Percentiles rank a stretch among this genome's conserved stretches.
These are phyloP conservation scores for Beauveria bassiana DNA, from an alignment of 2,329 filamentous ascomycete species.

Conservation along the genomic window DNA sequence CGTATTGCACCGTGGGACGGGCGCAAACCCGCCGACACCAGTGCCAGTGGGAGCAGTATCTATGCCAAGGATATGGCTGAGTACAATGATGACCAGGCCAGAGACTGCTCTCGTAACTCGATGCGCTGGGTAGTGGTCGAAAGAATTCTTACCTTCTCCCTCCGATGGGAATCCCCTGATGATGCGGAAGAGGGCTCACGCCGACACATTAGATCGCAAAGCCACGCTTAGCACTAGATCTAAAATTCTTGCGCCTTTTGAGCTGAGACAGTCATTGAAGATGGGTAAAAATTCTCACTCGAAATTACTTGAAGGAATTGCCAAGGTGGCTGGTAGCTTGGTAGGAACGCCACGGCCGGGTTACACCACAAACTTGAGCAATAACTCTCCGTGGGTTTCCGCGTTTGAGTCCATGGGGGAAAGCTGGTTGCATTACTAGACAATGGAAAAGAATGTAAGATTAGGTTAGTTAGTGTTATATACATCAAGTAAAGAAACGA, in stretches of 20 bases:
- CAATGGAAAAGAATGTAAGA: background rate
- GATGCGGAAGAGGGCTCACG: conserved; percentile 4
- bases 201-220: background rate
- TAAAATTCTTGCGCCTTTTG: background rate
- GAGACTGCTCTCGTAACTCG: conserved; percentile 15
- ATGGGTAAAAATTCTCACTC: background rate
- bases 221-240: background rate
- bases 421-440: too few relatives aligned
- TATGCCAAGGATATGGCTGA: background rate
- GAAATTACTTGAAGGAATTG: background rate
- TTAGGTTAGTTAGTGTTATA: background rate
- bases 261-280: background rate
- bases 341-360: background rate
- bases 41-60: background rate
- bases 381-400: background rate
- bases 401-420: background rate
- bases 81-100: background rate
- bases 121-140: conserved; percentile 33
- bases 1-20: conserved; percentile 24
- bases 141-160: conserved; percentile 29
- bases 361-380: background rate
- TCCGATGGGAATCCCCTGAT: conserved; percentile 23
- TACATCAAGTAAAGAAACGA: background rate
- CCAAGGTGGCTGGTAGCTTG: background rate
- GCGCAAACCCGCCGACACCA: background rate